phyloP scores from a whole-genome alignment of 176 grass and related monocot species.

The Carex parvula region DNA sequence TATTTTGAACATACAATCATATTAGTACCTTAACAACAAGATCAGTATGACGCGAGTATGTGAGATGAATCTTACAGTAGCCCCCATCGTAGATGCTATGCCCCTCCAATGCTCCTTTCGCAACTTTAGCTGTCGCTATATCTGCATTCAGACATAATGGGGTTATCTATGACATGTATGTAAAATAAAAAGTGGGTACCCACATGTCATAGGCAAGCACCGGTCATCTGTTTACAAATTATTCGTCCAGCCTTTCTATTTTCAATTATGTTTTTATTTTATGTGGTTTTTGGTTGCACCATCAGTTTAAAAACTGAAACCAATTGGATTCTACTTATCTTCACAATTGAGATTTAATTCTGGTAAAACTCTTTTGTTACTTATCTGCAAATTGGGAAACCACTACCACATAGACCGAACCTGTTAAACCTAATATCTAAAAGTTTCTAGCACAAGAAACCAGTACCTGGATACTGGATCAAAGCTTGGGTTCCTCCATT shows the following conservation, averaged over 20 bases:
- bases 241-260: background rate
- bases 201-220: background rate
- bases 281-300: background rate
- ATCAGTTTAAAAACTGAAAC: background rate
- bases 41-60: constrained; percentile 99
- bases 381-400: background rate
- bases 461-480: constrained; percentile 87
- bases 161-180: background rate
- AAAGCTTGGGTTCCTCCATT: constrained; percentile 88
- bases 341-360: background rate
- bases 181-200: background rate
- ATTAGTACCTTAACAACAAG: constrained; percentile 95
- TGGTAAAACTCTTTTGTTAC: background rate
- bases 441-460: constrained; percentile 5
- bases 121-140: constrained; percentile 66
- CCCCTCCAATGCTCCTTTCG: constrained; percentile 89
- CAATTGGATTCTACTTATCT: background rate
- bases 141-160: constrained; percentile 38
- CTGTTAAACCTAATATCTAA: constrained; percentile 4
- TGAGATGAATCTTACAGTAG: constrained; percentile 99
- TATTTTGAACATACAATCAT: background rate
- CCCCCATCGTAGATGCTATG: constrained; percentile 99
- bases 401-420: background rate
- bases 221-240: background rate
- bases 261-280: background rate